Evolutionary conservation across 2,329 filamentous ascomycete species (phyloP).

Genomic region (Fulvia fulva): DNA sequence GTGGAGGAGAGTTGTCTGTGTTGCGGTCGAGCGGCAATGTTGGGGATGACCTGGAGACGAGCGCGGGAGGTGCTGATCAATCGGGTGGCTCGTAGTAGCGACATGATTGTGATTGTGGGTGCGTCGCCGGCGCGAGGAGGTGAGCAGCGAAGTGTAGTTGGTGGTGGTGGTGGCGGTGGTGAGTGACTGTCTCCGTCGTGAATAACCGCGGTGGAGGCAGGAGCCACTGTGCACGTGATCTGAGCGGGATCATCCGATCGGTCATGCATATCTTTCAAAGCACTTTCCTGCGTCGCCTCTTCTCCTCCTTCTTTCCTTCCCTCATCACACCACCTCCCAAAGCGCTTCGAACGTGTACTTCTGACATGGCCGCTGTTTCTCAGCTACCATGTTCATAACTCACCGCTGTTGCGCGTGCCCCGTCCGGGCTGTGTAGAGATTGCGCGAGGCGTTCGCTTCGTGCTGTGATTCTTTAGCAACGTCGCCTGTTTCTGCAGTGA

Average conservation of each 20-base stretch:
- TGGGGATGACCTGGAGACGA: slow-evolving; percentile 32
- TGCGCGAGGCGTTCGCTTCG: not conserved
- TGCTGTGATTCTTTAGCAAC: not conserved
- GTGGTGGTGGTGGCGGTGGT: too few species aligned
- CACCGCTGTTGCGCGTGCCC: slow-evolving; percentile 1
- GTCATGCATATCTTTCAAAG: not conserved
- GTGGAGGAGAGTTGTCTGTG: slow-evolving; percentile 33
- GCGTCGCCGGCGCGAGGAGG: slow-evolving; percentile 3
- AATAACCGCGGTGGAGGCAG: not conserved
- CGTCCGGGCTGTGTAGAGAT: not conserved
- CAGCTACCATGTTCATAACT: not conserved
- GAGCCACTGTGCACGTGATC: not conserved
- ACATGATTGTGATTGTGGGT: slow-evolving; percentile 23
- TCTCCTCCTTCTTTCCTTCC: slow-evolving; percentile 5
- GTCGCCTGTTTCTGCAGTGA: not conserved
- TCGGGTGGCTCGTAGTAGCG: slow-evolving; percentile 28
- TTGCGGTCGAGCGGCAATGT: slow-evolving; percentile 25
- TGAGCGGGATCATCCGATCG: not conserved
- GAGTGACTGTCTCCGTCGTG: not conserved
- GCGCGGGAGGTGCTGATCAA: slow-evolving; percentile 31
- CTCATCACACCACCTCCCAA: not conserved
- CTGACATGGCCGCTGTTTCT: slow-evolving; percentile 1
- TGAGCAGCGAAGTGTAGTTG: slow-evolving; percentile 3
- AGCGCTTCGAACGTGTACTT: slow-evolving; percentile 1
- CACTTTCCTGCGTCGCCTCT: not conserved